phyloP scores from a whole-genome alignment of 192 early-diverging fungal genomes.

The Backusella morwellensis region DNA sequence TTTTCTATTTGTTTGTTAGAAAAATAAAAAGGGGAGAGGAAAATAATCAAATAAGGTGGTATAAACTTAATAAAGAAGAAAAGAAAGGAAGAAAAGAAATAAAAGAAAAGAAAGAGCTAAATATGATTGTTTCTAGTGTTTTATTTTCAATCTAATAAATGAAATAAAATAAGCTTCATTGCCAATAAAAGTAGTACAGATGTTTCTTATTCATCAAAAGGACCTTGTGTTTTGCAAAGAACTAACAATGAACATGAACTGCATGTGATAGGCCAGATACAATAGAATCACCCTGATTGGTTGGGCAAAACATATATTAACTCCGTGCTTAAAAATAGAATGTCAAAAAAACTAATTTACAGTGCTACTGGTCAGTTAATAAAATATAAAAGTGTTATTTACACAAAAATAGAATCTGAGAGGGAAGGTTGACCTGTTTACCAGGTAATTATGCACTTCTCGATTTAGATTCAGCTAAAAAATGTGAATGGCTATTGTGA shows the following conservation, averaged over 20 bases:
- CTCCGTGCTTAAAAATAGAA: neutral
- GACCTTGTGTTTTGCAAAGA: neutral
- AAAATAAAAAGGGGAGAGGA: neutral
- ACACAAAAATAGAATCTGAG: neutral
- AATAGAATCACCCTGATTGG: neutral
- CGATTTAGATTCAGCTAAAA: neutral
- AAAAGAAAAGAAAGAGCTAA: neutral
- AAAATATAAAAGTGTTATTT: neutral
- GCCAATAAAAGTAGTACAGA: conserved; percentile 1
- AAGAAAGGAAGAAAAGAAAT: neutral
- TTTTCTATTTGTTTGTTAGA: neutral
- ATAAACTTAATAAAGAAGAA: neutral
- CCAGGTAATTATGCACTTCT: neutral
- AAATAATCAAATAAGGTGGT: neutral
- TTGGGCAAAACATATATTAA: neutral
- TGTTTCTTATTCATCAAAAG: conserved; percentile 1
- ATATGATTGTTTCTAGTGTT: neutral
- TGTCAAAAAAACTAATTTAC: neutral
- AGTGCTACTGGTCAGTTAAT: neutral
- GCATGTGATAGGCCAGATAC: neutral
- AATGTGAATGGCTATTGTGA: neutral
- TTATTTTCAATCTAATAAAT: neutral
- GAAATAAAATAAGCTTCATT: conserved; percentile 1
- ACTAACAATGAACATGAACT: neutral
- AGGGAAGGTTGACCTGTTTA: neutral